Evolutionary conservation across 192 early-diverging fungal species (phyloP).

Genomic region (Backusella luteola): DNA sequence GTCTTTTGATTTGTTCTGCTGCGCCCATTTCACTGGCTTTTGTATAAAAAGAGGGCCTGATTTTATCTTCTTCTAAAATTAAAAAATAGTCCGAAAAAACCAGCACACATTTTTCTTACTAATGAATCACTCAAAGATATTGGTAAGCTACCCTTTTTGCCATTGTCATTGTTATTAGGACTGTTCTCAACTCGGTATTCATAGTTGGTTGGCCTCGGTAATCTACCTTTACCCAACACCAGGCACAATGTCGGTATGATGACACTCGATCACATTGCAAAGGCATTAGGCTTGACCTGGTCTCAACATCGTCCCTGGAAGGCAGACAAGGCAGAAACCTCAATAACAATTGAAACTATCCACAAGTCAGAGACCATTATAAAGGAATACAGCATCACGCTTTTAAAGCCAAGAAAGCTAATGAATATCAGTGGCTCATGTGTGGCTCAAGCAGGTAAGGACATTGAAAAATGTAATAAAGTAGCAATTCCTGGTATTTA

Average conservation of each 20-base stretch:
- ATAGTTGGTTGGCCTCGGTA: slow-evolving; percentile 72
- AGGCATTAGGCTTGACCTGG: slow-evolving; percentile 47
- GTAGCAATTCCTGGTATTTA: background rate
- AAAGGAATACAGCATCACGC: slow-evolving; percentile 36
- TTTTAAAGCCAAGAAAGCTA: slow-evolving; percentile 61
- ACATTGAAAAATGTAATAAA: too few relatives aligned
- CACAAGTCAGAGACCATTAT: slow-evolving; percentile 26
- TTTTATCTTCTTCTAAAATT: background rate
- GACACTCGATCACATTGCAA: slow-evolving; percentile 55
- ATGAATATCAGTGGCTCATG: slow-evolving; percentile 72
- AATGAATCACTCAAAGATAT: slow-evolving; percentile 1
- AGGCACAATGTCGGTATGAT: slow-evolving; percentile 77
- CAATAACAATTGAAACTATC: background rate
- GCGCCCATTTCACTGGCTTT: background rate
- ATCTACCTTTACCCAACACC: slow-evolving; percentile 60
- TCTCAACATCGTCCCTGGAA: slow-evolving; percentile 29
- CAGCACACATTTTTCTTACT: background rate
- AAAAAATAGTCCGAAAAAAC: background rate
- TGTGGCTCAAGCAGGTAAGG: slow-evolving; percentile 60
- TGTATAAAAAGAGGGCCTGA: background rate
- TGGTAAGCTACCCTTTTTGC: background rate
- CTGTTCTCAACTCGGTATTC: background rate
- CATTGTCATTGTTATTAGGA: too few relatives aligned
- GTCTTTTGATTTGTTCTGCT: background rate
- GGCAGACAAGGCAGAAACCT: slow-evolving; percentile 1